phyloP scores from a whole-genome alignment of 2,329 filamentous ascomycete species.

The Fusarium denticulatum region DNA sequence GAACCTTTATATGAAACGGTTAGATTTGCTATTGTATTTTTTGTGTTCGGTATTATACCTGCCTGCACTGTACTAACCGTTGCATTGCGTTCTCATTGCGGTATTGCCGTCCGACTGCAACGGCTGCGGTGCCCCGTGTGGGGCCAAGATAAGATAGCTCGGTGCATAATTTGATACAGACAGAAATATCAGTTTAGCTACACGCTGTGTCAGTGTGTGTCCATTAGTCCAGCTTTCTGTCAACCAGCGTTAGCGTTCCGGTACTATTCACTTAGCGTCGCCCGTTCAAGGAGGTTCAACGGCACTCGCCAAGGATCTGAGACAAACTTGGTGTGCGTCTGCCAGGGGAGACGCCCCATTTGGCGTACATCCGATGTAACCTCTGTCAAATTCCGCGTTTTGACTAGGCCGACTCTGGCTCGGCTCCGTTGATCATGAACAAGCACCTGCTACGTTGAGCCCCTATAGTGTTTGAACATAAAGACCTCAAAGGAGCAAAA shows the following conservation, averaged over 20 bases:
- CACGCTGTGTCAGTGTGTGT: rapidly evolving
- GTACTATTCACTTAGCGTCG: background rate
- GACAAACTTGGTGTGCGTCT: background rate
- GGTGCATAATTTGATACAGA: background rate
- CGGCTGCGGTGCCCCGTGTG: conserved; percentile 41
- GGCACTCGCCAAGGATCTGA: background rate
- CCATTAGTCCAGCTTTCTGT: background rate
- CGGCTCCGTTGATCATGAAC: background rate
- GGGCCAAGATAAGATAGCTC: background rate
- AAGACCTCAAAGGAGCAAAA: background rate
- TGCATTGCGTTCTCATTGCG: background rate
- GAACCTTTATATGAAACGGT: conserved; percentile 16
- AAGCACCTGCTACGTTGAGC: background rate
- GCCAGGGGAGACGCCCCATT: background rate
- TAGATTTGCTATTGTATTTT: background rate
- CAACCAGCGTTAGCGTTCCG: background rate
- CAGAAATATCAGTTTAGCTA: background rate
- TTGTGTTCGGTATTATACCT: background rate
- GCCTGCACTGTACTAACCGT: background rate
- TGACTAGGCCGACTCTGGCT: background rate
- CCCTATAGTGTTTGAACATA: background rate
- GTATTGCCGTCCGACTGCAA: conserved; percentile 2
- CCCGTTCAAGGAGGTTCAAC: background rate
- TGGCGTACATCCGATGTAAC: background rate
- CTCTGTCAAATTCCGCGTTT: background rate